A percentile compares a stretch with the other conserved stretches of the same genome.
Evolutionary conservation across 306 rosid genomes (phyloP).

Genomic region (Crotalaria pallida): DNA sequence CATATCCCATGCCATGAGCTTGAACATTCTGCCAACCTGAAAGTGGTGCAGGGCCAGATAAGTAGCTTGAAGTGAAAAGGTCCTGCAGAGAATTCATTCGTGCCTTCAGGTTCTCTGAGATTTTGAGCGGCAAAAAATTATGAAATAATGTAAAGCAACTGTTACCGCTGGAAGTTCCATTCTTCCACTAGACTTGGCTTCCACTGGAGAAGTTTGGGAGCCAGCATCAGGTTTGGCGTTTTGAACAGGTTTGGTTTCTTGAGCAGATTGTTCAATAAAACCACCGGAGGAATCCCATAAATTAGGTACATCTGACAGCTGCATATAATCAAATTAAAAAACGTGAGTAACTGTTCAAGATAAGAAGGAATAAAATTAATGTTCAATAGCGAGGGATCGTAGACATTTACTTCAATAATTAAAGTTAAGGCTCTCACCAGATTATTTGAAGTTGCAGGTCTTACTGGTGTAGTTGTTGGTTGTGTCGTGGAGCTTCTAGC

Average conservation of each 20-base stretch:
- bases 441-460: conserved; percentile 23
- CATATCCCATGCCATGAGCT: conserved; percentile 44
- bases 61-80: conserved; percentile 52
- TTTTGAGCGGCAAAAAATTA: not conserved
- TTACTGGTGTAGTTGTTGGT: conserved; percentile 5
- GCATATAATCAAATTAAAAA: conserved; percentile 17
- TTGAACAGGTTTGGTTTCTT: conserved; percentile 32
- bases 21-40: conserved; percentile 55
- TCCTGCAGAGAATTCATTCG: conserved; percentile 50
- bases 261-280: conserved; percentile 30
- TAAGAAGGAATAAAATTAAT: not conserved
- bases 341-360: not conserved
- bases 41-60: conserved; percentile 36
- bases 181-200: conserved; percentile 43
- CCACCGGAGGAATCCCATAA: conserved; percentile 28
- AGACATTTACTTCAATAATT: not conserved
- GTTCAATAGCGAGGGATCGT: not conserved
- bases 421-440: conserved; percentile 39
- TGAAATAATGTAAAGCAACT: conserved; percentile 4
- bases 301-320: conserved; percentile 30
- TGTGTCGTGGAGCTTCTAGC: conserved; percentile 24
- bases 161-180: conserved; percentile 71
- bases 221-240: conserved; percentile 24
- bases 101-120: not conserved
- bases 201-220: conserved; percentile 23